Conservation (phyloP, 495 filamentous ascomycete species). For the Podospora bellae-mahoneyi region DNA sequence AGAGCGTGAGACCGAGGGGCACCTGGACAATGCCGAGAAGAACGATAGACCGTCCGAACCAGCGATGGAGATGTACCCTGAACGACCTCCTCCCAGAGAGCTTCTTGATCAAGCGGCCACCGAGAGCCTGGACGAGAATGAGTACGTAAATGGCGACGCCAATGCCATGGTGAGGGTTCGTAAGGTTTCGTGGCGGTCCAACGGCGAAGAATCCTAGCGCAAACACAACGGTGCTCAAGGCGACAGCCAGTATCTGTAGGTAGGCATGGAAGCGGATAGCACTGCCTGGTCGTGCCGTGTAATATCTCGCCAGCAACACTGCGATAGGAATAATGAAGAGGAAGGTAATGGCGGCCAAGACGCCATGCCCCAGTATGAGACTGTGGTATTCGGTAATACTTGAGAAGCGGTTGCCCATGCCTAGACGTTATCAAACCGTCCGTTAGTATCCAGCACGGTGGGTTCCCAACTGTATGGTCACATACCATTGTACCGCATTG, state of each 20-base stretch:
- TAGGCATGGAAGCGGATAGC: slow-evolving; percentile 81
- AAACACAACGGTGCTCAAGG: slow-evolving; percentile 69
- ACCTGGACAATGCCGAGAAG: slow-evolving; percentile 84
- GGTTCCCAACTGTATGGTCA: neutral
- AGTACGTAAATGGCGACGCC: slow-evolving; percentile 85
- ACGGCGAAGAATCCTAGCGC: slow-evolving; percentile 77
- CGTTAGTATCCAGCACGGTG: slow-evolving; percentile 2
- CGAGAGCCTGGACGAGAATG: slow-evolving; percentile 74
- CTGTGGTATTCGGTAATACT: slow-evolving; percentile 70
- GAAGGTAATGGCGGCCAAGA: slow-evolving; percentile 84
- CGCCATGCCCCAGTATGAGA: slow-evolving; percentile 78
- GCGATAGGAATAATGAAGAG: slow-evolving; percentile 77
- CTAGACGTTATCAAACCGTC: slow-evolving; percentile 40
- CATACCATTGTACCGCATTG: slow-evolving; percentile 94
- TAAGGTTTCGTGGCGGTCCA: slow-evolving; percentile 69
- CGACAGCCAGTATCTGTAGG: slow-evolving; percentile 75
- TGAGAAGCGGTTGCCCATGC: slow-evolving; percentile 88
- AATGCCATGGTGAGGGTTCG: slow-evolving; percentile 94
- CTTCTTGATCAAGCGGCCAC: slow-evolving; percentile 68
- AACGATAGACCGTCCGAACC: slow-evolving; percentile 73
- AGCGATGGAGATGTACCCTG: slow-evolving; percentile 80
- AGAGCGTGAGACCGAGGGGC: slow-evolving; percentile 83
- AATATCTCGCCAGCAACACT: slow-evolving; percentile 73
- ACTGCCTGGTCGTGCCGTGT: slow-evolving; percentile 53
- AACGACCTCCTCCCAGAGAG: slow-evolving; percentile 56